Evolutionary conservation across 495 filamentous ascomycete species (phyloP).

Genomic region (Penicillium argentinense): DNA sequence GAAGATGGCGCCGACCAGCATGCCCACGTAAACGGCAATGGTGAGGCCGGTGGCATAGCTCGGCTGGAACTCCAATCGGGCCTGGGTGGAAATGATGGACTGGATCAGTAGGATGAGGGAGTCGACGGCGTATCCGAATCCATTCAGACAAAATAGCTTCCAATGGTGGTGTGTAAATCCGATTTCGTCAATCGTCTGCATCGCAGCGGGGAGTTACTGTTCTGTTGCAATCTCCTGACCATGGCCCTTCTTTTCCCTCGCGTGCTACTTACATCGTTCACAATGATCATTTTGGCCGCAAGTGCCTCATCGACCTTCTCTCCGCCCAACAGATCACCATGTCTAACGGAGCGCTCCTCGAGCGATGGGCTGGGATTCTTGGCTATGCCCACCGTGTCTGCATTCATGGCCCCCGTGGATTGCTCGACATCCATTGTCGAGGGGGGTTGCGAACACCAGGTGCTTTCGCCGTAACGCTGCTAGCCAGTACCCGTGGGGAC

Average conservation of each 20-base stretch:
- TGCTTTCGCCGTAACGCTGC: no score
- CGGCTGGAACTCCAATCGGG: conserved; percentile 58
- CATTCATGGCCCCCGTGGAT: conserved; percentile 5
- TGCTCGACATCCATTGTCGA: conserved; percentile 19
- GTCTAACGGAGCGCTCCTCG: conserved; percentile 17
- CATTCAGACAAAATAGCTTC: conserved; percentile 66
- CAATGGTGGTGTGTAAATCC: conserved; percentile 67
- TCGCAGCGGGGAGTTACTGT: background rate
- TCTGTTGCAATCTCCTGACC: background rate
- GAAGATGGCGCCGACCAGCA: conserved; percentile 54
- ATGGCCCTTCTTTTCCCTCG: background rate
- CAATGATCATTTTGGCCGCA: conserved; percentile 65
- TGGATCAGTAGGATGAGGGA: conserved; percentile 67
- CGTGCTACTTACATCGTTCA: conserved; percentile 60
- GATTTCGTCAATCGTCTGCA: conserved; percentile 72
- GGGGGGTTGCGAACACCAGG: no score
- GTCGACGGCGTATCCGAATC: conserved; percentile 71
- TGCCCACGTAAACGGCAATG: conserved; percentile 57
- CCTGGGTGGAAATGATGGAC: conserved; percentile 55
- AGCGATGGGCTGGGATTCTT: conserved; percentile 5
- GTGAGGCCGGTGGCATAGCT: conserved; percentile 52
- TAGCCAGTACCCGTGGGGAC: no score
- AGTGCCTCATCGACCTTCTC: conserved; percentile 59
- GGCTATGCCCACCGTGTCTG: background rate
- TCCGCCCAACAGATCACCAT: conserved; percentile 49